phyloP scores from a whole-genome alignment of 768 basidiomycete species.

The Suillus weaverae region DNA sequence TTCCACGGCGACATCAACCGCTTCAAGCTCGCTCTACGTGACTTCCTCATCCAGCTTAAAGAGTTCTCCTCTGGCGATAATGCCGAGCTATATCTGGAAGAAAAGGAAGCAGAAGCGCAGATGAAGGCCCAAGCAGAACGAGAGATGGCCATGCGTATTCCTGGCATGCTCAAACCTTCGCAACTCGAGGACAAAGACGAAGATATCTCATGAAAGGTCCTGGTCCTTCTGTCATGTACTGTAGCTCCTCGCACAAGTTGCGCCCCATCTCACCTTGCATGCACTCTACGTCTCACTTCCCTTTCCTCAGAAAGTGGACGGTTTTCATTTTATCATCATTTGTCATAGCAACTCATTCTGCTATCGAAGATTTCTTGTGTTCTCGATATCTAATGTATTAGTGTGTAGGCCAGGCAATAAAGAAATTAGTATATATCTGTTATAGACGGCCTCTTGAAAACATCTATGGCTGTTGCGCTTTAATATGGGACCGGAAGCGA shows the following conservation, averaged over 20 bases:
- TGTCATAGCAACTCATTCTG: slow-evolving; percentile 23
- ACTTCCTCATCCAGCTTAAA: slow-evolving; percentile 97
- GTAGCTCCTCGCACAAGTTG: slow-evolving; percentile 32
- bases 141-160: slow-evolving; percentile 88
- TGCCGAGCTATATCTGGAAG: slow-evolving; percentile 88
- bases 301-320: slow-evolving; percentile 26
- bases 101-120: slow-evolving; percentile 86
- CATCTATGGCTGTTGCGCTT: not conserved
- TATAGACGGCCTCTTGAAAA: not conserved
- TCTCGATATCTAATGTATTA: slow-evolving; percentile 39
- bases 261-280: slow-evolving; percentile 1
- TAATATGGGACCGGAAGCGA: no score
- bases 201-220: slow-evolving; percentile 50
- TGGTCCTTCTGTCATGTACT: slow-evolving; percentile 26
- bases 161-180: slow-evolving; percentile 97
- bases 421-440: slow-evolving; percentile 14
- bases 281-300: slow-evolving; percentile 18
- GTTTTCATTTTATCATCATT: slow-evolving; percentile 21
- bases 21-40: slow-evolving; percentile 93
- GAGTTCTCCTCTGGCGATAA: slow-evolving; percentile 95
- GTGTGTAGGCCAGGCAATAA: slow-evolving; percentile 33
- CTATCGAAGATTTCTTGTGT: slow-evolving; percentile 31
- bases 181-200: slow-evolving; percentile 94
- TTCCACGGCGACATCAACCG: slow-evolving; percentile 78
- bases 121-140: slow-evolving; percentile 81